A percentile compares a stretch with the other conserved stretches of the same genome.
phyloP scores from a whole-genome alignment of 768 basidiomycete species.

The Pleurotus cornucopiae region DNA sequence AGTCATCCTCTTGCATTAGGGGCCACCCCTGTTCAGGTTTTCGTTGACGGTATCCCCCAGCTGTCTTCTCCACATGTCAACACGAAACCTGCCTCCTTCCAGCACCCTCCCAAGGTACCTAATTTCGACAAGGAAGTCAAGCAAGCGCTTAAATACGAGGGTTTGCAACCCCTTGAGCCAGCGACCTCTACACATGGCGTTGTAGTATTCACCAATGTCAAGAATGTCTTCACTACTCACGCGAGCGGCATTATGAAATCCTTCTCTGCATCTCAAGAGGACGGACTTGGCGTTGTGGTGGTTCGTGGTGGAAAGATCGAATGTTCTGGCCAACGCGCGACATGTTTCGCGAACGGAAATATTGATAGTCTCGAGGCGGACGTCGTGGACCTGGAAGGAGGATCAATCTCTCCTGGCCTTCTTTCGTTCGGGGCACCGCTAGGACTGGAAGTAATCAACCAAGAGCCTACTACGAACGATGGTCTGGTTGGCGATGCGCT shows the following conservation, averaged over 20 bases:
- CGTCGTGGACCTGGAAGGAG: conserved; percentile 66
- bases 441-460: conserved; percentile 64
- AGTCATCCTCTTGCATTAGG: conserved; percentile 81
- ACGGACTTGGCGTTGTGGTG: conserved; percentile 30
- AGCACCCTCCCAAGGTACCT: conserved; percentile 52
- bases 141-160: conserved; percentile 60
- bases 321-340: conserved; percentile 36
- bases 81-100: conserved; percentile 46
- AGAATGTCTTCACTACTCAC: conserved; percentile 32
- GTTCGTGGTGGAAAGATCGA: conserved; percentile 41
- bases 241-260: conserved; percentile 23
- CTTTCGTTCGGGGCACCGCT: conserved; percentile 69
- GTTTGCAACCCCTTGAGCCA: conserved; percentile 66
- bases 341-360: conserved; percentile 11
- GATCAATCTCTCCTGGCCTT: conserved; percentile 61
- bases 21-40: conserved; percentile 85
- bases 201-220: conserved; percentile 65
- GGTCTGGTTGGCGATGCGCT: conserved; percentile 59
- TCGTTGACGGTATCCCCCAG: conserved; percentile 87
- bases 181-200: conserved; percentile 25
- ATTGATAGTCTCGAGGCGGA: conserved; percentile 18
- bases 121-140: conserved; percentile 67
- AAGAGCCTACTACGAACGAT: conserved; percentile 69
- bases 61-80: conserved; percentile 41
- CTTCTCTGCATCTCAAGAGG: conserved; percentile 15